Evolutionary conservation across 1,139 yeast species (phyloP).

Genomic region (Candida dubliniensis): DNA sequence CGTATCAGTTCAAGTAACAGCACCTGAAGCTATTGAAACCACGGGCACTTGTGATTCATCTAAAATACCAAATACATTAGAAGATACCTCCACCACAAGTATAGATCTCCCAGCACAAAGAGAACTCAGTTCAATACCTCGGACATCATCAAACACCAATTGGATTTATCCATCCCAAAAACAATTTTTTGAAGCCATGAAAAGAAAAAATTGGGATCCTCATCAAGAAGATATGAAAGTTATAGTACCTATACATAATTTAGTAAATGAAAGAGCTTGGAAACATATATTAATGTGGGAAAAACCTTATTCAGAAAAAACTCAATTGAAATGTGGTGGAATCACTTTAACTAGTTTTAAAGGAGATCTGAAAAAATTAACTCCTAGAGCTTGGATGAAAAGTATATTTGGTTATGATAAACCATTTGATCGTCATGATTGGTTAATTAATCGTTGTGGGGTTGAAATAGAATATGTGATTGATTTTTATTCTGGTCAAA

Average conservation of each 20-base stretch:
- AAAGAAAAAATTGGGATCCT: slow-evolving; percentile 86
- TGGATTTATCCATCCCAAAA: slow-evolving; percentile 97
- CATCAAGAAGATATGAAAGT: slow-evolving; percentile 79
- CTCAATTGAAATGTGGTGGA: slow-evolving; percentile 66
- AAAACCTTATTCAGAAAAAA: slow-evolving; percentile 53
- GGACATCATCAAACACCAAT: slow-evolving; percentile 61
- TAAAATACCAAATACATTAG: slow-evolving; percentile 21
- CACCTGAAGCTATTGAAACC: slow-evolving; percentile 42
- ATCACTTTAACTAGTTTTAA: slow-evolving; percentile 81
- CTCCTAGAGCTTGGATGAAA: slow-evolving; percentile 87
- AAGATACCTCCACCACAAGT: slow-evolving; percentile 24
- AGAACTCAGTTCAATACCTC: slow-evolving; percentile 80
- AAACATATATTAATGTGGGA: slow-evolving; percentile 84
- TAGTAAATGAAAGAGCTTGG: slow-evolving; percentile 95
- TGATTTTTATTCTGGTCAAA: slow-evolving; percentile 76
- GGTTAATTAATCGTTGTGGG: slow-evolving; percentile 91
- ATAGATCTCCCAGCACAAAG: slow-evolving; percentile 62
- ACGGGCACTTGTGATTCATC: slow-evolving; percentile 51
- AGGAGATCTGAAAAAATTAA: slow-evolving; percentile 81
- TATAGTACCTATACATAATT: slow-evolving; percentile 91
- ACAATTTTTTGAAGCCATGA: slow-evolving; percentile 94
- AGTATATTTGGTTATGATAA: slow-evolving; percentile 62
- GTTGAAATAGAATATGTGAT: slow-evolving; percentile 82
- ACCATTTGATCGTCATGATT: slow-evolving; percentile 97
- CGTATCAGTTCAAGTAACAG: slow-evolving; percentile 30